Evolutionary conservation across 208 protist species (phyloP).

Genomic region (Acanthamoeba healyi): DNA sequence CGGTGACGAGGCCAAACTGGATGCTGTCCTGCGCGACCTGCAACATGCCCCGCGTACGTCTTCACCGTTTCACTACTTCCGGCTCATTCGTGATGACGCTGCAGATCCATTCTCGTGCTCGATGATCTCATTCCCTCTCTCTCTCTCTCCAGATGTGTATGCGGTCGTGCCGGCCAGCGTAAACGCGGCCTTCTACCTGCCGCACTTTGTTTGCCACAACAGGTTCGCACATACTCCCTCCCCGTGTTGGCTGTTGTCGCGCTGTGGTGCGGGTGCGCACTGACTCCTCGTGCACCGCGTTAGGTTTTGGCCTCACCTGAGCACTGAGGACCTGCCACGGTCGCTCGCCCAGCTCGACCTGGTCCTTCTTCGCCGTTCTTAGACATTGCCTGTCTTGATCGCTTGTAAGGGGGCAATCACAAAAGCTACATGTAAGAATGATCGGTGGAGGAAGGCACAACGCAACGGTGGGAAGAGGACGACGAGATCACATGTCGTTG

Average conservation of each 20-base stretch:
- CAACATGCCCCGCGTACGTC: background rate
- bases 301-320: conserved; percentile 35
- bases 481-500: background rate
- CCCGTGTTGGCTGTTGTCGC: background rate
- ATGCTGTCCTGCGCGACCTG: background rate
- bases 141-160: too few species aligned
- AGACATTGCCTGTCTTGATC: too few species aligned
- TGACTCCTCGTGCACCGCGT: background rate
- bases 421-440: too few species aligned
- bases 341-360: background rate
- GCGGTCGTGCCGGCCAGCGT: background rate
- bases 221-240: background rate
- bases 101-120: too few species aligned
- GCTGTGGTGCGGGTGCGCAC: background rate
- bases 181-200: background rate
- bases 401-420: too few species aligned
- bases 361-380: background rate
- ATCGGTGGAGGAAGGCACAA: too few species aligned
- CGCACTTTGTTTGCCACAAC: background rate
- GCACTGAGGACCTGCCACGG: conserved; percentile 35
- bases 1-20: background rate
- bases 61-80: background rate
- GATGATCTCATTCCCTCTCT: too few species aligned
- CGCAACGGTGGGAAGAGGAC: too few species aligned
- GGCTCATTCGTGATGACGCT: background rate